These are phyloP conservation scores for apple (Malus domestica) DNA, from an alignment of 306 rosid genomes.

Conservation along the genomic window ASM211411v1 NC_041790.1:3480001-3480500, in stretches of 20 bases:
- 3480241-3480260: too few species aligned
- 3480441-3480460: not conserved
- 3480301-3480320: too few species aligned
- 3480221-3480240: not conserved
- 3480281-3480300: not conserved
- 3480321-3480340: not conserved
- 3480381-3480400: too few species aligned
- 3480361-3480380: not conserved
- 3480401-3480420: too few species aligned
- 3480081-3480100: not conserved
- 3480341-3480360: not conserved
- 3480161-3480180: not conserved
- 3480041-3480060: not conserved
- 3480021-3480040: slow-evolving; percentile 14
- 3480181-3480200: not conserved
- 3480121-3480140: not conserved
- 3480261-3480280: not conserved
- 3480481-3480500: not conserved
- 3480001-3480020: slow-evolving; percentile 17
- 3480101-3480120: not conserved
- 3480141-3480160: not conserved
- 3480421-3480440: not conserved
- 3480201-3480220: too few species aligned
- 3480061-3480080: not conserved
- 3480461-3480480: not conserved